These are phyloP conservation scores for Hericium erinaceus DNA, from an alignment of 768 basidiomycete genomes.

Conservation along the genomic window DNA sequence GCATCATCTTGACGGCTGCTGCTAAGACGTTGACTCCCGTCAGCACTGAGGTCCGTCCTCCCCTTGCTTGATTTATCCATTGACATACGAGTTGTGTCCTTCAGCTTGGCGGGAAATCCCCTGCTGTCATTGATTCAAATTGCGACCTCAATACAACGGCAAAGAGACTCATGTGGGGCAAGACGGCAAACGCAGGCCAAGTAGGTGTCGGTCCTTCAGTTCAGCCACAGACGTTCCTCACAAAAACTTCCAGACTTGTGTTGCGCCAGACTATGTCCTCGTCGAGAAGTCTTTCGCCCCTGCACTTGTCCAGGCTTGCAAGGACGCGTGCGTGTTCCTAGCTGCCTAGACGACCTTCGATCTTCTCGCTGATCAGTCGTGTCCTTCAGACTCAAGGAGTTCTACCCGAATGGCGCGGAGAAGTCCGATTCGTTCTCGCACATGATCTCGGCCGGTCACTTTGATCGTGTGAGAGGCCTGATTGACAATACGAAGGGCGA, in stretches of 20 bases:
- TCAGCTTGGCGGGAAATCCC: constrained; percentile 65
- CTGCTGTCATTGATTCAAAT: constrained; percentile 62
- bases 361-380: background rate
- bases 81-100: background rate
- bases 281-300: constrained; percentile 34
- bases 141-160: constrained; percentile 60
- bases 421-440: constrained; percentile 37
- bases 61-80: background rate
- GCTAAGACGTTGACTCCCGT: constrained; percentile 70
- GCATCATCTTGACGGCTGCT: constrained; percentile 62
- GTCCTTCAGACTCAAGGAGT: constrained; percentile 36
- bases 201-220: constrained; percentile 10
- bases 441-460: constrained; percentile 45
- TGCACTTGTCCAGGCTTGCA: constrained; percentile 29
- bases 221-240: background rate
- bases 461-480: constrained; percentile 48
- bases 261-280: constrained; percentile 51
- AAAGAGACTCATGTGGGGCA: constrained; percentile 77
- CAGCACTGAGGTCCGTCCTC: constrained; percentile 37
- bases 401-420: constrained; percentile 42
- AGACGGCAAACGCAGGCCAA: constrained; percentile 59
- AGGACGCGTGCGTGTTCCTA: constrained; percentile 28
- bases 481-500: constrained; percentile 60
- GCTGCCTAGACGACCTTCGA: background rate
- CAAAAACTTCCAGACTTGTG: constrained; percentile 47